Percentiles rank a stretch among this genome's conserved stretches.
These are phyloP conservation scores for Hordeum marinum DNA, from an alignment of 176 grass and related monocot species.

Conservation along the genomic window DNA sequence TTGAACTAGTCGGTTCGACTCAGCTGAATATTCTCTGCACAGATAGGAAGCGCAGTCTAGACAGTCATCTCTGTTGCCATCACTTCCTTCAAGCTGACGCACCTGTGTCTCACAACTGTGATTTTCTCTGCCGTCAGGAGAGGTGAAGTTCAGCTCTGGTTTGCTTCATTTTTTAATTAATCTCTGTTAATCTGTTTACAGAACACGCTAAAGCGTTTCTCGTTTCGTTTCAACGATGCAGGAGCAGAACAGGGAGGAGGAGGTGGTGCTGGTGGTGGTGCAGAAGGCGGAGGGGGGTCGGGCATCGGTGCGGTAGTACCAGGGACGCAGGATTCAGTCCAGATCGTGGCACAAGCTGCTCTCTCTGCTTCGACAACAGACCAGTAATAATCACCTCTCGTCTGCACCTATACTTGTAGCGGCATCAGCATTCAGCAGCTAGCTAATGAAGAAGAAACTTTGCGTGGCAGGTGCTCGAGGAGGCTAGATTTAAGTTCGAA, in stretches of 20 bases:
- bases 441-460: background rate
- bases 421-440: background rate
- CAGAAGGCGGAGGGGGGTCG: constrained; percentile 1
- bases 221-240: constrained; percentile 23
- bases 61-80: too few species aligned
- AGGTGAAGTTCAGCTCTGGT: too few species aligned
- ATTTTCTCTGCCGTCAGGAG: too few species aligned
- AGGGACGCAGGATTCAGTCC: constrained; percentile 65
- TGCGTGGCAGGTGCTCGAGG: constrained; percentile 55
- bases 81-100: too few species aligned
- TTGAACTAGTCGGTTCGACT: too few species aligned
- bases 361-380: constrained; percentile 70
- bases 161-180: background rate
- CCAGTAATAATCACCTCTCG: background rate
- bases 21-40: too few species aligned
- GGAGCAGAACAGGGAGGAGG: constrained; percentile 39
- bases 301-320: constrained; percentile 15
- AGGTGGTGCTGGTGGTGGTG: background rate
- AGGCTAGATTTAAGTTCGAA: too few species aligned
- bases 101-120: too few species aligned
- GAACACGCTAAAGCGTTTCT: background rate
- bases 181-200: too few species aligned
- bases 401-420: background rate
- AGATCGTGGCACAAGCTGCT: constrained; percentile 74
- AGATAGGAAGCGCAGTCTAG: too few species aligned